These are phyloP conservation scores for Nematocida sp. DNA, from an alignment of 371 early-diverging fungal genomes.

Conservation along the genomic window DNA sequence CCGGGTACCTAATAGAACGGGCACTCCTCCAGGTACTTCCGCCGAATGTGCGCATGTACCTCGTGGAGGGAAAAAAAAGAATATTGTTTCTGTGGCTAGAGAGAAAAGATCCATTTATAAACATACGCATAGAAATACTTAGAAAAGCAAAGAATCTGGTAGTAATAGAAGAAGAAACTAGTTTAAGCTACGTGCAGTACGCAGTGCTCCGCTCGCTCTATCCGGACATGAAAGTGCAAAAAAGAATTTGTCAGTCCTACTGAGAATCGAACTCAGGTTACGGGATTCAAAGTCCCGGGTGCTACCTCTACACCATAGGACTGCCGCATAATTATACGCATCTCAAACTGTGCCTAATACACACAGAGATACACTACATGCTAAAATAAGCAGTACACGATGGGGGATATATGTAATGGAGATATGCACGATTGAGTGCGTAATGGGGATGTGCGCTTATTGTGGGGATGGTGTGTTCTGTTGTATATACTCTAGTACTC, in stretches of 20 bases:
- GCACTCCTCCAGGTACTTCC: not conserved
- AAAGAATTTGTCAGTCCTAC: constrained; percentile 54
- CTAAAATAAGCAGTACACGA: too few species aligned
- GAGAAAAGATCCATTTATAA: not conserved
- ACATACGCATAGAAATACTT: not conserved
- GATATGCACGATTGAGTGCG: too few species aligned
- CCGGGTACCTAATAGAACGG: not conserved
- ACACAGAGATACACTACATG: too few species aligned
- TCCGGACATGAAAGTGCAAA: not conserved
- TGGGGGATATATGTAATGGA: too few species aligned
- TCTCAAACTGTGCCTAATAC: too few species aligned
- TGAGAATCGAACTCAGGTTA: constrained; percentile 60
- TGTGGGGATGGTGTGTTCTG: too few species aligned
- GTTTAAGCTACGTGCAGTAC: not conserved
- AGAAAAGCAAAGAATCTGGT: not conserved
- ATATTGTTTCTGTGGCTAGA: not conserved
- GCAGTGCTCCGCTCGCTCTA: not conserved
- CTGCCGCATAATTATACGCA: not conserved
- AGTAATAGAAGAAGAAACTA: not conserved
- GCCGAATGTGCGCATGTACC: not conserved
- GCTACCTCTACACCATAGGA: constrained; percentile 61
- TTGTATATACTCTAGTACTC: not conserved
- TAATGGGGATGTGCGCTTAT: too few species aligned
- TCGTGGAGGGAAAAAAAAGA: not conserved
- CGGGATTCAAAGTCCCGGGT: constrained; percentile 61